phyloP scores from a whole-genome alignment of 2,329 filamentous ascomycete species.

The Colletotrichum endophyticum region DNA sequence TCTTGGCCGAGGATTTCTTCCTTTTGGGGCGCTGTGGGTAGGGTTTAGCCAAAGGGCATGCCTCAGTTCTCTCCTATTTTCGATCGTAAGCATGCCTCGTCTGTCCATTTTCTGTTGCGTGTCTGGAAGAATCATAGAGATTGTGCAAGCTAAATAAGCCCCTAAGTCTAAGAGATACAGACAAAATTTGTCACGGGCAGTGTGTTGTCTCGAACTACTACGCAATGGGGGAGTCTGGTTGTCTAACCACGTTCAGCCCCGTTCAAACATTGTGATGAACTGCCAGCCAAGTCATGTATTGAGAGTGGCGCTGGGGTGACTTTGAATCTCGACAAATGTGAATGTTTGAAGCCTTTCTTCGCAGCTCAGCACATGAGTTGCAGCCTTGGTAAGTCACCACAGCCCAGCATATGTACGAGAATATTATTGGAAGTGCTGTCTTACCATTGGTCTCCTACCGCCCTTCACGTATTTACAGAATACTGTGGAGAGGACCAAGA shows the following conservation, averaged over 20 bases:
- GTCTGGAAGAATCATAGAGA: background rate
- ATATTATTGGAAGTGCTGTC: fast-evolving
- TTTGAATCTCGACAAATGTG: background rate
- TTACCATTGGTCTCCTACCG: background rate
- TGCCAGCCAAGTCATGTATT: background rate
- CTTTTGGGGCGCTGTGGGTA: too few relatives aligned
- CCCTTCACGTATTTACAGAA: background rate
- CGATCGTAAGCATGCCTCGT: too few relatives aligned
- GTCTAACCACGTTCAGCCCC: too few relatives aligned
- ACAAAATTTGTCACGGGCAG: background rate
- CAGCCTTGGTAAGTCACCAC: background rate
- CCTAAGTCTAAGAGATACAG: background rate
- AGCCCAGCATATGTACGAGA: background rate
- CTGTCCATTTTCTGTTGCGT: background rate
- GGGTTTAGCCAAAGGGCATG: too few relatives aligned
- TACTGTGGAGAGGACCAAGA: background rate
- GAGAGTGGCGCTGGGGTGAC: background rate
- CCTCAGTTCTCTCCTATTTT: too few relatives aligned
- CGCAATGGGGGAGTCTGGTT: background rate
- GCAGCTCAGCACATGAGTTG: background rate
- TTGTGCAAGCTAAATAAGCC: background rate
- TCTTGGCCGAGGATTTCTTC: background rate
- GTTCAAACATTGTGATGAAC: background rate
- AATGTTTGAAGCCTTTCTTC: too few relatives aligned
- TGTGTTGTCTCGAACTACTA: background rate